Evolutionary conservation across 768 basidiomycete species (phyloP).

Genomic region (Boletus bicolor): DNA sequence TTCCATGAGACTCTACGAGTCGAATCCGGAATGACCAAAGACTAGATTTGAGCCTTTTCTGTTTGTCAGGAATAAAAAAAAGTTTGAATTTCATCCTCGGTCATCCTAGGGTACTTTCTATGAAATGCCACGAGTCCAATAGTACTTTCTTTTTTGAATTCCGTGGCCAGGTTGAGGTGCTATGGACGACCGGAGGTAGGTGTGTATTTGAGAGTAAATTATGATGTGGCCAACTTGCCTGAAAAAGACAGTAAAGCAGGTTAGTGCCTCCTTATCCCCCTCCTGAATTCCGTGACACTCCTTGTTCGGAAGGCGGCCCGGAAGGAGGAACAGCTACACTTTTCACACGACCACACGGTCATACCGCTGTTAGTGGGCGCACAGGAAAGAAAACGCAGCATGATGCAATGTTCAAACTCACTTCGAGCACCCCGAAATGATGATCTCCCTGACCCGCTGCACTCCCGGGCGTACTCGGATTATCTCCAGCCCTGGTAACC

Average conservation of each 20-base stretch:
- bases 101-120: too few relatives aligned
- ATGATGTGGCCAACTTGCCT: too few relatives aligned
- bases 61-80: too few relatives aligned
- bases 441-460: constrained; percentile 54
- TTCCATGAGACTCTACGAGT: too few relatives aligned
- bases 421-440: constrained; percentile 63
- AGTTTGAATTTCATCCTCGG: too few relatives aligned
- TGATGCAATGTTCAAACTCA: constrained; percentile 18
- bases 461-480: constrained; percentile 39
- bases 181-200: too few relatives aligned
- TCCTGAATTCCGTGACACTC: constrained; percentile 59
- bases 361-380: not conserved
- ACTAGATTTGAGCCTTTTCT: too few relatives aligned
- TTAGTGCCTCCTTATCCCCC: constrained; percentile 49
- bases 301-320: constrained; percentile 45
- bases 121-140: too few relatives aligned
- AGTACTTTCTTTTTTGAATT: too few relatives aligned
- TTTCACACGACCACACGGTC: not conserved
- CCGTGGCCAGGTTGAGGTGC: too few relatives aligned
- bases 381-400: not conserved
- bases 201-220: too few relatives aligned
- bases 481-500: constrained; percentile 43
- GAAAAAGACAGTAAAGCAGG: constrained; percentile 38
- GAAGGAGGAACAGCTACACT: constrained; percentile 48
- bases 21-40: too few relatives aligned